Percentiles rank a stretch among this genome's conserved stretches.
phyloP scores from a whole-genome alignment of 139 green algal genomes.

The Trebouxia sp. region DNA sequence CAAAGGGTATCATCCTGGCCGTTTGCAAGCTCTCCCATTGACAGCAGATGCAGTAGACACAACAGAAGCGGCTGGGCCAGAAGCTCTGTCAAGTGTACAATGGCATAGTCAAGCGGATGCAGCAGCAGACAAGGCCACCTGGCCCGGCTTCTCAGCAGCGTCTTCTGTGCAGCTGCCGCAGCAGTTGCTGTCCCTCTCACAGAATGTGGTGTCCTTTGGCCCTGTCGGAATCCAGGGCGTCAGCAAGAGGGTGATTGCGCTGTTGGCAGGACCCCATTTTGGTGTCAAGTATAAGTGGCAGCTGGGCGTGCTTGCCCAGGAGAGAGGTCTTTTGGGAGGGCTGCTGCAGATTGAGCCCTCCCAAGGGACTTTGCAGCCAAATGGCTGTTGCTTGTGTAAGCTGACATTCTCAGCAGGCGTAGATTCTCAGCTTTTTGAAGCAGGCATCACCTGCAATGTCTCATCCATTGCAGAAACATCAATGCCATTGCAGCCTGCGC shows the following conservation, averaged over 20 bases:
- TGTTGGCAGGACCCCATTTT: neutral
- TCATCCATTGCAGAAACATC: neutral
- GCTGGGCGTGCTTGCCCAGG: neutral
- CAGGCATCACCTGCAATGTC: neutral
- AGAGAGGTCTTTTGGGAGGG: neutral
- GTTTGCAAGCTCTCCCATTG: neutral
- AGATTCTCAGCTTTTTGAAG: slow-evolving; percentile 21
- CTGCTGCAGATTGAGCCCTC: slow-evolving; percentile 2
- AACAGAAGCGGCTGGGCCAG: neutral
- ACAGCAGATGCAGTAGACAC: neutral
- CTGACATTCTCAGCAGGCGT: slow-evolving; percentile 21
- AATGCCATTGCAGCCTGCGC: neutral
- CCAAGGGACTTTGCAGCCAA: slow-evolving; percentile 17
- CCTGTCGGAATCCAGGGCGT: neutral
- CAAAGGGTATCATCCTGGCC: slow-evolving; percentile 44
- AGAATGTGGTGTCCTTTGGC: slow-evolving; percentile 23
- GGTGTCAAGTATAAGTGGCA: neutral
- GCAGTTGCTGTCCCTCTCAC: slow-evolving; percentile 5
- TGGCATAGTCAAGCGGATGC: neutral
- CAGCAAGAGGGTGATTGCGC: neutral
- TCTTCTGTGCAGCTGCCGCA: neutral
- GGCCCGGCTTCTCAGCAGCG: slow-evolving; percentile 40
- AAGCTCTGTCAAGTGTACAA: neutral
- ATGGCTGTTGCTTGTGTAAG: slow-evolving; percentile 11
- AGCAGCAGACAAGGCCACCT: slow-evolving; percentile 25